Base-by-base conservation (phyloP, 495 filamentous ascomycete genomes). In the Penicillium soppii region DNA sequence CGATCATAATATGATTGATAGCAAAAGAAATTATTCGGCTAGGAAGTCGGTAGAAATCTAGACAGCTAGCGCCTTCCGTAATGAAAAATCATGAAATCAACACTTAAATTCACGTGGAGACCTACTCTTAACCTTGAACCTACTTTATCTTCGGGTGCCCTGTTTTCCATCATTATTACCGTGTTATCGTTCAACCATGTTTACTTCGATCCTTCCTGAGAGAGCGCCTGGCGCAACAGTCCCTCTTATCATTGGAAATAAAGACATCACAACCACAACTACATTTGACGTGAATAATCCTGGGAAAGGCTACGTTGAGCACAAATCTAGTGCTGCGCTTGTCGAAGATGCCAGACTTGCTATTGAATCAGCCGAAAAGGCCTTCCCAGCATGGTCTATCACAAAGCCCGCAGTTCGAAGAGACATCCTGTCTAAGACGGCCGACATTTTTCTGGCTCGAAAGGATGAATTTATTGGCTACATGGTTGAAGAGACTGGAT, bases 401-500 rank as follows among this genome's bases (percentile, higher is more conserved):
- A 80, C 79, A 0, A 80, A 80, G 40, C 79, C 86, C 12, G 68
- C 73, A 26, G 58, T 73, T 27, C 86, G 89, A 25, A 82, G 89
- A 39, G 80, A 88, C 55, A 82, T 96, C 55, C 69, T 96, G 45
- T 66, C 85, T 40, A 84, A 82, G 59, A 85, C 85, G 20, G 85
- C 87, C 16, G 82, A 87, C 15, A 72, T 91, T 51, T 73, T 96
- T 55, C 71, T 78, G 7, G 64, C 65, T 22, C 77, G 85, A n/a
- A 73, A 71, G 21, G 80, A 85, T 19, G 89, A 92, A 63, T 59
- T 89, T 32, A 74, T 65, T 26, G 58, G 69, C 26, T 85, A 84
- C 56, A 81, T 89, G 75, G 70, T 70, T 27, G 71, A 83, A 23
- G 91, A 96, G 69, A 91, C 88, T 0, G 89, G 84, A 3, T 80